Base-by-base conservation (phyloP, 129 eudicot species). In the Flaveria ramosissima region DNA sequence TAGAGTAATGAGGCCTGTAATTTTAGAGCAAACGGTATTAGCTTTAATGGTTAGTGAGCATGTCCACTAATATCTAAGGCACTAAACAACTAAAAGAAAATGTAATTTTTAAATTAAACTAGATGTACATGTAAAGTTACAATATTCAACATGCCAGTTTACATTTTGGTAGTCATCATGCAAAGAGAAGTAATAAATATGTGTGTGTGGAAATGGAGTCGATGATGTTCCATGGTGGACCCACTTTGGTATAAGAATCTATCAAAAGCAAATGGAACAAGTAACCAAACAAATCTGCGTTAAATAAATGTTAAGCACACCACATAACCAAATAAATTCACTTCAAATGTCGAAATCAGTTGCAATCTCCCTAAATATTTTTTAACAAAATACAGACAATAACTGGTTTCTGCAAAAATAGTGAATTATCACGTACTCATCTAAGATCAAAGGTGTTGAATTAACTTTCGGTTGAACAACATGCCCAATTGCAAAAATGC, bases 381-480 rank as follows among this genome's bases (percentile, higher is more conserved):
- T 45, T 45, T 45, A 10, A 45, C 48, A 45, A 9, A 45, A 8
- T 43, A 43, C 14, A 45, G 3, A 45, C 7, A 45, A 45, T 11
- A 45, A 45, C 13, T 10, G 50, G 13, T 45, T 11, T 45, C 11
- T 45, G 50, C 14, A 17, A 20, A 65, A 68, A 72, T 59, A 68
- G 46, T 70, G 66, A 70, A 47, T 30, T 23, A 62, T 30, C 66
- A 88, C 96, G 27, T 88, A 93, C 98, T 90, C 90, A 80, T 87
- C 80, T 62, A 81, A 88, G 39, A 90, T 85, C 85, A 93, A 73
- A 7, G 96, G 92, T 16, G 98, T 90, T 62, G 88, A 86, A 68
- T 90, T 93, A 32, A 93, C 98, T 87, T 85, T 89, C 21, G 98
- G 98, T 62, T 93, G 86, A 83, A 93, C 96, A 77, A 93, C 96